These are phyloP conservation scores for Citrullus colocynthis DNA, from an alignment of 306 rosid species.

Conservation along the genomic window DNA sequence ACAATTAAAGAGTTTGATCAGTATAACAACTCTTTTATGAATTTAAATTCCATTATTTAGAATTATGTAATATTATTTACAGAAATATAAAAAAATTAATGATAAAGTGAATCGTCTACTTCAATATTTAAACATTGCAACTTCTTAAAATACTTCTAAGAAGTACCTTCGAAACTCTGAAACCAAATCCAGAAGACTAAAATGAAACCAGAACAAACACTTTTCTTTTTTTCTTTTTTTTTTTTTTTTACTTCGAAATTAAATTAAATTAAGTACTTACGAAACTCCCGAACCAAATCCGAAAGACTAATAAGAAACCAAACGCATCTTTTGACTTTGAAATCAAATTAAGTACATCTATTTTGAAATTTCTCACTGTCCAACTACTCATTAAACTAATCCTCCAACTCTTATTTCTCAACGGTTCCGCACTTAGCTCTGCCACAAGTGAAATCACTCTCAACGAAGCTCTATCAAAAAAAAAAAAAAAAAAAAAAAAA, in stretches of 20 bases:
- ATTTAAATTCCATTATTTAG: neutral
- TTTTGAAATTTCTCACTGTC: neutral
- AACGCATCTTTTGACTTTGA: neutral
- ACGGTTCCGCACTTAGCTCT: neutral
- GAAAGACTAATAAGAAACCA: neutral
- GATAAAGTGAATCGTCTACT: neutral
- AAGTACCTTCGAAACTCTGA: neutral
- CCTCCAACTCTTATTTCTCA: neutral
- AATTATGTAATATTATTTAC: neutral
- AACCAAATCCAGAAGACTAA: neutral
- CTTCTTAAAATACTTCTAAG: neutral
- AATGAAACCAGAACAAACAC: neutral
- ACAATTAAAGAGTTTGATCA: neutral
- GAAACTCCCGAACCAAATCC: neutral
- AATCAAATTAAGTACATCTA: neutral
- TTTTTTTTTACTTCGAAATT: neutral
- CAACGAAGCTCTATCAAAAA: neutral
- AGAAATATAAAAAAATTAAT: neutral
- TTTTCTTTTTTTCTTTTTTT: no score
- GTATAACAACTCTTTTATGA: neutral
- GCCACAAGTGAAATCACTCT: neutral
- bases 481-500: no score
- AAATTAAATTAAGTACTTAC: neutral
- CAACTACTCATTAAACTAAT: neutral
- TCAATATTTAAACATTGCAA: neutral